These are phyloP conservation scores for Lachancea lanzarotensis DNA, from an alignment of 805 yeast genomes.

Conservation along the genomic window DNA sequence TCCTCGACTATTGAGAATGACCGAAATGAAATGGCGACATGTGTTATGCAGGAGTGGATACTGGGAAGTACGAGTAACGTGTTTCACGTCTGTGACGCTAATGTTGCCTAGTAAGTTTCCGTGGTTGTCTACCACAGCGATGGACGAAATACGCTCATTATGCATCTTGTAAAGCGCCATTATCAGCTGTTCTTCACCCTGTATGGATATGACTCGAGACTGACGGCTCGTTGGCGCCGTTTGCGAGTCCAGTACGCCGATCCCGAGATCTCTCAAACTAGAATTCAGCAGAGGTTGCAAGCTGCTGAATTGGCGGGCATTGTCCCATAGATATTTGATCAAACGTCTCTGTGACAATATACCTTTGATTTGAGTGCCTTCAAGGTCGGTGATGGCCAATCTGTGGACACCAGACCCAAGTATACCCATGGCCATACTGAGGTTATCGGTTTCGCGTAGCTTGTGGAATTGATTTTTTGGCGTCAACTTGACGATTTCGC, in stretches of 20 bases:
- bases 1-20: conserved; percentile 82
- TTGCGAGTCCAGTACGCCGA: conserved; percentile 50
- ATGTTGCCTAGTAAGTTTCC: conserved; percentile 80
- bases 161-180: conserved; percentile 87
- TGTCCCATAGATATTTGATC: conserved; percentile 82
- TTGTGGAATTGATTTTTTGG: conserved; percentile 86
- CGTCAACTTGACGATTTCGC: conserved; percentile 74
- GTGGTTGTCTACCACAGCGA: conserved; percentile 84
- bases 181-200: conserved; percentile 79
- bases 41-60: conserved; percentile 74
- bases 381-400: conserved; percentile 65
- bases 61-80: conserved; percentile 81
- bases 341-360: conserved; percentile 86
- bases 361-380: conserved; percentile 59
- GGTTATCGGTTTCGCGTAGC: conserved; percentile 59
- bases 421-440: conserved; percentile 72
- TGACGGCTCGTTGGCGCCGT: conserved; percentile 34
- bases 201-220: conserved; percentile 66
- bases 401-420: conserved; percentile 96
- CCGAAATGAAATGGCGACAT: conserved; percentile 81
- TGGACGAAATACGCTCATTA: conserved; percentile 72
- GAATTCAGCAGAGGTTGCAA: conserved; percentile 69
- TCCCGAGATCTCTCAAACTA: conserved; percentile 62
- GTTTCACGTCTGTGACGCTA: conserved; percentile 87
- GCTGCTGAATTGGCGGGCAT: conserved; percentile 77